Base-by-base conservation (phyloP, 352 stramenopile species). In the Aphanomyces stellatus region DNA sequence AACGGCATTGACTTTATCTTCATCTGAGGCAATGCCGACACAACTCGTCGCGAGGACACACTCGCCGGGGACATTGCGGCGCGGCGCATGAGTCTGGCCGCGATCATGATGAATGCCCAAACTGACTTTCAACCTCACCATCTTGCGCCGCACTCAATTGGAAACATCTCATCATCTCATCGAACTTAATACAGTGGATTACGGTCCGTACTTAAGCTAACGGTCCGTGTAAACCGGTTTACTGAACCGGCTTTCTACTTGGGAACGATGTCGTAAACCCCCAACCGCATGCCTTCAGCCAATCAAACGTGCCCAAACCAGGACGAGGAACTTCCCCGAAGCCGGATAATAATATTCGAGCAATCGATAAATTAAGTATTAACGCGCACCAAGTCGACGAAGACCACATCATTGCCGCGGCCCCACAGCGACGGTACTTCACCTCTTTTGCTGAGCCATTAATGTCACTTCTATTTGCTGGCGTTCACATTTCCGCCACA, bases 81-180 rank as follows among this genome's bases (percentile, higher is more conserved):
- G 25, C 49, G 22, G 33, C 49, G 49, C 30, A 57, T 13, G 17
- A 57, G 49, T 24, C 30, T 57, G 49, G 49, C 49, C 5, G 49
- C 27, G 30, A 57, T 57, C 49, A 57, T 57, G 49, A 57, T 22
- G 25, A 57, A 22, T 57, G 49, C 22, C 7, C 49, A 57, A 57
- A 57, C 49, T 57, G 49, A 57, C 49, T 57, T 22, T 33, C 49
- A 33, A 22, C 49, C 49, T 30, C 22, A 30, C 19, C 28, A 34
- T 53, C 22, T n/a, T 6, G 33, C 11, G 15, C n/a, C 25, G 49
- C 49, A 57, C 49, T 57, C 33, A 57, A 28, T 11, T 15, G 46
- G 17, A 22, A 28, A 53, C 17, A 53, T 28, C 46, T 28, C 24
- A 28, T 28, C 17, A n/a, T n/a, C n/a, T n/a, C 22, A 1, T 57